Conservation (phyloP, 2,329 filamentous ascomycete genomes). For the Scedosporium apiospermum region DNA sequence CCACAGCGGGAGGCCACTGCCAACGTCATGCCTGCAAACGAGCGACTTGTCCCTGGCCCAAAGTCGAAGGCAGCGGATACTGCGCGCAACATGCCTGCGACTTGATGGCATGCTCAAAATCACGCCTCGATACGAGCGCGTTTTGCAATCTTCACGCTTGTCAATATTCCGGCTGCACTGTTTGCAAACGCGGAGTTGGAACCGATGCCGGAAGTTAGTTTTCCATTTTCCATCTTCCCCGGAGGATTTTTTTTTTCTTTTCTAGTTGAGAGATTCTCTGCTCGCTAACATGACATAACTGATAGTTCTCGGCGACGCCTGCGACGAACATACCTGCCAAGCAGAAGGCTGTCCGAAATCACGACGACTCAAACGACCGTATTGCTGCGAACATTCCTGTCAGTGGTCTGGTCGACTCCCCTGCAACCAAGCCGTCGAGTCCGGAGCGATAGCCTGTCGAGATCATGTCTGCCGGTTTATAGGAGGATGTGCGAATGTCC, state of each 20-base stretch:
- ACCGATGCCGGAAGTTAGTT: neutral
- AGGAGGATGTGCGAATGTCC: neutral
- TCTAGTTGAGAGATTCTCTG: neutral
- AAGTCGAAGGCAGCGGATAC: slow-evolving; percentile 2
- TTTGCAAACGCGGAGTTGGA: slow-evolving; percentile 2
- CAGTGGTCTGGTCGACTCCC: slow-evolving; percentile 4
- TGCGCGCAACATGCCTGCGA: slow-evolving; percentile 4
- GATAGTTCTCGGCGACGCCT: neutral
- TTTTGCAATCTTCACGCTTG: slow-evolving; percentile 4
- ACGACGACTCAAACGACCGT: slow-evolving; percentile 2
- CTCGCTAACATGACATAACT: neutral
- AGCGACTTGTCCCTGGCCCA: neutral
- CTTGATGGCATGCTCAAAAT: slow-evolving; percentile 2
- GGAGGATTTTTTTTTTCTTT: neutral
- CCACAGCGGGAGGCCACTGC: neutral
- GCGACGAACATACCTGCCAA: slow-evolving; percentile 6
- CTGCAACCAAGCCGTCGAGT: slow-evolving; percentile 5
- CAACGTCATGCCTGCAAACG: slow-evolving; percentile 2
- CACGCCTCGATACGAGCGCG: slow-evolving; percentile 5
- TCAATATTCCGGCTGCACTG: slow-evolving; percentile 1
- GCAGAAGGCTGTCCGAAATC: neutral
- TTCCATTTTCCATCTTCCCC: neutral
- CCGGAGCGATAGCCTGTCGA: slow-evolving; percentile 3
- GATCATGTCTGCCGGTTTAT: slow-evolving; percentile 5
- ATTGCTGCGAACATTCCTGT: slow-evolving; percentile 5